These are phyloP conservation scores for Gautieria morchelliformis DNA, from an alignment of 768 basidiomycete species.

Conservation along the genomic window DNA sequence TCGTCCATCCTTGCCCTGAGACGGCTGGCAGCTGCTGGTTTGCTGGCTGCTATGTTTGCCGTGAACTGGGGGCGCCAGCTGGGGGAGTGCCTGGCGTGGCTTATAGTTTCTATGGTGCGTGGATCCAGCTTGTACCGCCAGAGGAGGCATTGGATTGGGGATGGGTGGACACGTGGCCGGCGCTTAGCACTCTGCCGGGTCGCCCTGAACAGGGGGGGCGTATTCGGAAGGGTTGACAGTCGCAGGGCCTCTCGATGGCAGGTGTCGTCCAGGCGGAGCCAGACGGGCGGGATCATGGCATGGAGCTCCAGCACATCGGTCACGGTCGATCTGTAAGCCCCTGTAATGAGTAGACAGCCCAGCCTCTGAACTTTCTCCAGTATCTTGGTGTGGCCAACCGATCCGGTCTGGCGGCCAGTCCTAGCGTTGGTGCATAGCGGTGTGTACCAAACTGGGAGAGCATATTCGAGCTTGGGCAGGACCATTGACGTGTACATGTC, in stretches of 20 bases:
- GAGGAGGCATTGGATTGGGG: conserved; percentile 17
- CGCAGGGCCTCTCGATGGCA: conserved; percentile 7
- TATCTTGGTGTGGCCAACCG: no score
- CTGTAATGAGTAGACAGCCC: conserved; percentile 12
- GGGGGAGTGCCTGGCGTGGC: no score
- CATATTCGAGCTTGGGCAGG: no score
- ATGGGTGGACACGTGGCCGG: background rate
- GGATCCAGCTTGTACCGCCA: background rate
- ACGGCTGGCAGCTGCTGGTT: background rate
- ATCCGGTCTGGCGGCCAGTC: background rate
- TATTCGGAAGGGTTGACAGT: background rate
- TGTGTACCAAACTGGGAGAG: conserved; percentile 13
- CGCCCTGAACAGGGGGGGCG: background rate
- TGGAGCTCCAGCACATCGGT: conserved; percentile 10
- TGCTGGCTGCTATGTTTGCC: background rate
- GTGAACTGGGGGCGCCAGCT: no score
- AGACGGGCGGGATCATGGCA: conserved; percentile 7
- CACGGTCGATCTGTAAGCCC: no score
- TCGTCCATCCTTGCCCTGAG: no score
- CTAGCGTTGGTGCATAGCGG: background rate
- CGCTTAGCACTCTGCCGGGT: background rate
- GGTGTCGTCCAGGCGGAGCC: background rate
- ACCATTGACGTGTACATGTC: conserved; percentile 10
- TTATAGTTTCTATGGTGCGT: conserved; percentile 12
- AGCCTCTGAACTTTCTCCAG: conserved; percentile 15